Percentiles rank a stretch among this genome's conserved stretches.
Conservation (phyloP, 2,329 filamentous ascomycete genomes). For the Cladophialophora psammophila region DNA sequence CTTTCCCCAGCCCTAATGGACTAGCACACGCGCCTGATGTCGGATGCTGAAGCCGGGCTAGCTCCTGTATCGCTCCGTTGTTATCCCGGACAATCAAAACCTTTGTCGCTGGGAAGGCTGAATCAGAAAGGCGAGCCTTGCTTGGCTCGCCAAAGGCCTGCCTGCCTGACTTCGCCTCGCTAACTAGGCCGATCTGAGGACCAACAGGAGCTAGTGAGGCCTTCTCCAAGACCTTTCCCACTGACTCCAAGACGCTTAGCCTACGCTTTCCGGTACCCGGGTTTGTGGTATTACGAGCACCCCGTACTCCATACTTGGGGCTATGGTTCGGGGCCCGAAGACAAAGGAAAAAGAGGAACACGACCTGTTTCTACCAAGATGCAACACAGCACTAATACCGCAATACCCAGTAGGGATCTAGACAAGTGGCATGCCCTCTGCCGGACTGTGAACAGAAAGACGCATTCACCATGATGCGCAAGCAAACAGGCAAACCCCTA, state of each 20-base stretch:
- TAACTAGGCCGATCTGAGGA: not conserved
- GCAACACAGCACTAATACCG: not conserved
- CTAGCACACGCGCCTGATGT: not conserved
- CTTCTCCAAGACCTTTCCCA: not conserved
- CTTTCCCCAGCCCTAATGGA: not conserved
- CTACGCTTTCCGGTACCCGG: not conserved
- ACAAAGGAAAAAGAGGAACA: not conserved
- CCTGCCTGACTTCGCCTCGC: not conserved
- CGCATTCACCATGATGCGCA: not conserved
- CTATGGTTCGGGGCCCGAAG: not conserved
- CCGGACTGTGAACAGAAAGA: not conserved
- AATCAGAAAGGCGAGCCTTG: conserved; percentile 1
- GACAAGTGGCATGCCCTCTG: not conserved
- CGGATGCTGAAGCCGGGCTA: conserved; percentile 4
- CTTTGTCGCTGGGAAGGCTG: not conserved
- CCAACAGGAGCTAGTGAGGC: not conserved
- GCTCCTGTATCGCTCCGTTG: conserved; percentile 1
- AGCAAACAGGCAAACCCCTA: conserved; percentile 2
- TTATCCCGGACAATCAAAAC: not conserved
- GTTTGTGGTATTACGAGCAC: not conserved
- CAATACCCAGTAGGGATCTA: not conserved
- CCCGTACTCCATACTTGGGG: not conserved
- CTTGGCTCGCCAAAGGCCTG: not conserved
- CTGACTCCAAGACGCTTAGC: not conserved
- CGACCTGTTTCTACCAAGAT: not conserved